Conservation (phyloP, 164 flowering plant species). For the Kalanchoe fedtschenkoi region DNA sequence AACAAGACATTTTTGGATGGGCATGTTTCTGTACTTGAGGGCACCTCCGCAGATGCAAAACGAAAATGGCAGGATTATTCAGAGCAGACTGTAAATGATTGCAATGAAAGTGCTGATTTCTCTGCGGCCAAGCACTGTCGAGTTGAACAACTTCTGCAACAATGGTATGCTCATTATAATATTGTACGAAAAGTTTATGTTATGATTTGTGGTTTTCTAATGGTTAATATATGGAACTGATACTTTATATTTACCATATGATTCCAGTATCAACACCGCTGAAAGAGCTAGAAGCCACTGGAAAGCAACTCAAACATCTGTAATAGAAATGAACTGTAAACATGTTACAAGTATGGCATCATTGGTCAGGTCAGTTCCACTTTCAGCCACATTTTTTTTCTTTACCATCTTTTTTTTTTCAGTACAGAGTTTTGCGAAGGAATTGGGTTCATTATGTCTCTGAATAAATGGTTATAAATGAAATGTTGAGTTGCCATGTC, state of each 20-base stretch:
- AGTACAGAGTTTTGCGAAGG: background rate
- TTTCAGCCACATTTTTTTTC: background rate
- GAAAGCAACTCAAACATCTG: constrained; percentile 40
- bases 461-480: too few species aligned
- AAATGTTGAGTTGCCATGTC: too few species aligned
- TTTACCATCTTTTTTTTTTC: background rate
- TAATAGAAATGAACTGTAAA: constrained; percentile 42
- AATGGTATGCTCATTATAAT: constrained; percentile 33
- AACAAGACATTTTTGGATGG: constrained; percentile 55
- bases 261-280: constrained; percentile 38
- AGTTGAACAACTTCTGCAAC: constrained; percentile 63
- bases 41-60: constrained; percentile 59
- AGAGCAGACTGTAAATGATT: constrained; percentile 51
- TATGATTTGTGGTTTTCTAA: too few species aligned
- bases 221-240: too few species aligned
- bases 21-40: constrained; percentile 51
- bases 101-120: constrained; percentile 57
- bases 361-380: constrained; percentile 48
- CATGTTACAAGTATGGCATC: constrained; percentile 36
- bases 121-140: constrained; percentile 93
- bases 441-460: background rate
- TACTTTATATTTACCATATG: background rate
- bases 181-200: too few species aligned
- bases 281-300: constrained; percentile 53
- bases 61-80: constrained; percentile 82